phyloP scores from a whole-genome alignment of 306 rosid species.

The Heteromeles arbutifolia region DNA sequence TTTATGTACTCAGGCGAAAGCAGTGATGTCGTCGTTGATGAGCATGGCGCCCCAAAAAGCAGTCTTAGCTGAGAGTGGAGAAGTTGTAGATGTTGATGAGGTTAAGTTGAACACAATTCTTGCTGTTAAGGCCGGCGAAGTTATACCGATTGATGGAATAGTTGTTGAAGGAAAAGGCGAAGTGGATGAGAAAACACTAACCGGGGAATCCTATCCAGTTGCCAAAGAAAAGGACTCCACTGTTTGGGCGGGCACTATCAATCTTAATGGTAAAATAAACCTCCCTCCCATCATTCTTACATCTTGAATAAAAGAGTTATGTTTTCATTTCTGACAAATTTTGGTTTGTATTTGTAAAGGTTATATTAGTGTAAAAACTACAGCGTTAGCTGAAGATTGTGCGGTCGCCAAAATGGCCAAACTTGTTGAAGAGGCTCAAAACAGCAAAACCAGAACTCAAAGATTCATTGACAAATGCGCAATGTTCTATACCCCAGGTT shows the following conservation, averaged over 20 bases:
- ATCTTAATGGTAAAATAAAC: constrained; percentile 59
- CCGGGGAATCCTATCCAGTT: constrained; percentile 90
- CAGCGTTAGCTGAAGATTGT: constrained; percentile 80
- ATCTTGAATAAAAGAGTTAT: neutral
- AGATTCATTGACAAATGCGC: constrained; percentile 78
- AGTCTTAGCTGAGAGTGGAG: constrained; percentile 78
- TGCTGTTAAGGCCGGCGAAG: constrained; percentile 88
- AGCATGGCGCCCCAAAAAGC: constrained; percentile 82
- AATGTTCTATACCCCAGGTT: constrained; percentile 87
- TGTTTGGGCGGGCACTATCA: constrained; percentile 93
- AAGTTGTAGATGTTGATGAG: constrained; percentile 65
- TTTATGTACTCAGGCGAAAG: constrained; percentile 60
- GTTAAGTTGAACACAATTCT: constrained; percentile 61
- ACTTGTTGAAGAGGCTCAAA: constrained; percentile 95
- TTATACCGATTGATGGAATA: constrained; percentile 82
- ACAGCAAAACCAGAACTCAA: constrained; percentile 71
- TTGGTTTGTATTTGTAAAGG: constrained; percentile 39
- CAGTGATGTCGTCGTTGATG: constrained; percentile 76
- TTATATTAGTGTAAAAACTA: constrained; percentile 77
- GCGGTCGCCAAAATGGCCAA: constrained; percentile 92
- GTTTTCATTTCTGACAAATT: neutral
- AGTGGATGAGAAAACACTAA: constrained; percentile 81
- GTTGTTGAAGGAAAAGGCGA: constrained; percentile 74
- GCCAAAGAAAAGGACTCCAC: constrained; percentile 66
- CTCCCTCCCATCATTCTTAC: neutral